Evolutionary conservation across 805 yeast species (phyloP).

Genomic region (Wickerhamomyces chambardii): DNA sequence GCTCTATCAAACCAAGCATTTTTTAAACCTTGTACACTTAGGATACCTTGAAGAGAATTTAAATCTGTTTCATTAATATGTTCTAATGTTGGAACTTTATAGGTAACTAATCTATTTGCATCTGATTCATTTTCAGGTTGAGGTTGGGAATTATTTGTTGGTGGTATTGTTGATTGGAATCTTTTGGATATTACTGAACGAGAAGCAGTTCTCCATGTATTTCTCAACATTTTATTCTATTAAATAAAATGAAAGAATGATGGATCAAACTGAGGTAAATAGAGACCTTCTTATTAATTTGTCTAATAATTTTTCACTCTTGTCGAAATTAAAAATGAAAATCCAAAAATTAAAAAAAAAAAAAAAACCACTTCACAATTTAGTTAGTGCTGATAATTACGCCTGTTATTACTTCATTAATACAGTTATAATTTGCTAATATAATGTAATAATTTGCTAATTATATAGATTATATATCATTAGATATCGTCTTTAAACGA

Average conservation of each 20-base stretch:
- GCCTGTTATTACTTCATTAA: slow-evolving; percentile 1
- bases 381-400: slow-evolving; percentile 13
- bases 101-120: background rate
- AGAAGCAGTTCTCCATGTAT: background rate
- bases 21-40: slow-evolving; percentile 35
- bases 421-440: no score
- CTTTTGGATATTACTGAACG: background rate
- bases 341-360: no score
- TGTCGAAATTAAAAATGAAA: no score
- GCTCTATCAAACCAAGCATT: slow-evolving; percentile 43
- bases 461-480: no score
- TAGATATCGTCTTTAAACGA: no score
- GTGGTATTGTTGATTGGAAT: slow-evolving; percentile 4
- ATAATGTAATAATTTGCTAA: no score
- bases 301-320: background rate
- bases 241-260: no score
- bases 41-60: slow-evolving; percentile 29
- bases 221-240: background rate
- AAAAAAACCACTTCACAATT: no score
- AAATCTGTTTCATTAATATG: slow-evolving; percentile 10
- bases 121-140: background rate
- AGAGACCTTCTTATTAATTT: no score
- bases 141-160: background rate
- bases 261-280: no score
- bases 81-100: slow-evolving; percentile 11